Base-by-base conservation (phyloP, 441 rosid genomes). In the Pelargonium exstipulatum region DNA sequence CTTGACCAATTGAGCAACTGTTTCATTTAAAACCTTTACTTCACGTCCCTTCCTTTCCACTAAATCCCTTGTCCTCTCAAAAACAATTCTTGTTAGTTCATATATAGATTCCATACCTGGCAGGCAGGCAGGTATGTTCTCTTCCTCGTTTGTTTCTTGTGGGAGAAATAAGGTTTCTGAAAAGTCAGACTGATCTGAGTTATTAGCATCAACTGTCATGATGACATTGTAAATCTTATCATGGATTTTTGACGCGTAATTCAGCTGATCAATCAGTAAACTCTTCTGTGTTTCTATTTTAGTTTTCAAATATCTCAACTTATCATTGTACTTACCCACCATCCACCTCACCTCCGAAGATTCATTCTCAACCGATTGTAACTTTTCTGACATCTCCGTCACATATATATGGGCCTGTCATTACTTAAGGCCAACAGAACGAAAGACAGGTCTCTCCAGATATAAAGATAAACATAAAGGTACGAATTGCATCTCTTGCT, bases 71-170 rank as follows among this genome's bases (percentile, higher is more conserved):
- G 87, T 71, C 80, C 86, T 87, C 73, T 69, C 83, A 76, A 74
- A 76, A 73, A 87, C 84, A 66, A 88, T 83, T 78, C 81, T 79
- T 7, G 83, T 77, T 49, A 94, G 76, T 78, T 91, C 88, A 17
- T 80, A 74, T 62, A 91, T 82, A 43, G 96, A 94, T 67, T 91
- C 97, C 97, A 85, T 83, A 71, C 97, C 96, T 0, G 97, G 96
- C 74, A 88, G 75, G 22, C 90, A 88, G 67, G 96, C 97, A 60
- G 91, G 90, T 40, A 88, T 72, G 69, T 87, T 91, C 83, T 88
- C 99, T 81, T 84, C 97, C 73, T 82, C 69, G 45, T 87, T 90
- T 0, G 87, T 88, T 79, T 88, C 90, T 75, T 82, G 91, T 3
- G 97, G 91, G 58, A 94, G 86, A 74, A 90, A 90, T 83, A 90